Conservation (phyloP, 2,329 filamentous ascomycete species). For the Hymenoscyphus repandus region DNA sequence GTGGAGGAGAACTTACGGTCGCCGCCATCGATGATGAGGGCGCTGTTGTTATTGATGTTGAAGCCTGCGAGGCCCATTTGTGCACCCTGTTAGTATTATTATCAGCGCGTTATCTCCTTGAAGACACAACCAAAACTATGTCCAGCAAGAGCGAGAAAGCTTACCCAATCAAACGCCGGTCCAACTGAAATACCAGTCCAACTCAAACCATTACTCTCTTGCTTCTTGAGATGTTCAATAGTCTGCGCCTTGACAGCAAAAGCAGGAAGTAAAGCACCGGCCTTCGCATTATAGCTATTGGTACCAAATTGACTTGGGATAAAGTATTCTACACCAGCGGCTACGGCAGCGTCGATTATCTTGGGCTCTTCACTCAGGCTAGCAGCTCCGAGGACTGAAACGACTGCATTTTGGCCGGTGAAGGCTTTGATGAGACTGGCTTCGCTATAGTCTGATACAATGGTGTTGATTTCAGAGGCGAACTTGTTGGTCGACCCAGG, state of each 20-base stretch:
- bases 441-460: conserved; percentile 15
- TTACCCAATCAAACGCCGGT: conserved; percentile 17
- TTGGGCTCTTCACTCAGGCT: conserved; percentile 7
- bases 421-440: conserved; percentile 25
- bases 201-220: conserved; percentile 26
- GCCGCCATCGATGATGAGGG: conserved; percentile 31
- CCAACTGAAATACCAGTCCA: conserved; percentile 32
- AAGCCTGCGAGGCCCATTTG: conserved; percentile 32
- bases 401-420: conserved; percentile 20
- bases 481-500: conserved; percentile 24
- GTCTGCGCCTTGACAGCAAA: conserved; percentile 34
- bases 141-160: conserved; percentile 22
- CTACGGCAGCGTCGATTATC: conserved; percentile 51
- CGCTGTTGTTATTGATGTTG: conserved; percentile 29
- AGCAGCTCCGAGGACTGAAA: conserved; percentile 11
- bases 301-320: conserved; percentile 49
- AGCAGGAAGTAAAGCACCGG: conserved; percentile 19
- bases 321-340: conserved; percentile 53
- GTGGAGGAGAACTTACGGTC: conserved; percentile 28
- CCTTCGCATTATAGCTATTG: conserved; percentile 10
- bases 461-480: conserved; percentile 18
- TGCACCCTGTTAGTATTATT: conserved; percentile 11
- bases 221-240: conserved; percentile 27
- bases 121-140: conserved; percentile 10
- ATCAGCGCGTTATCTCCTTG: too few species aligned